Conservation (phyloP, 2,329 filamentous ascomycete genomes). For the Talaromyces sp. region DNA sequence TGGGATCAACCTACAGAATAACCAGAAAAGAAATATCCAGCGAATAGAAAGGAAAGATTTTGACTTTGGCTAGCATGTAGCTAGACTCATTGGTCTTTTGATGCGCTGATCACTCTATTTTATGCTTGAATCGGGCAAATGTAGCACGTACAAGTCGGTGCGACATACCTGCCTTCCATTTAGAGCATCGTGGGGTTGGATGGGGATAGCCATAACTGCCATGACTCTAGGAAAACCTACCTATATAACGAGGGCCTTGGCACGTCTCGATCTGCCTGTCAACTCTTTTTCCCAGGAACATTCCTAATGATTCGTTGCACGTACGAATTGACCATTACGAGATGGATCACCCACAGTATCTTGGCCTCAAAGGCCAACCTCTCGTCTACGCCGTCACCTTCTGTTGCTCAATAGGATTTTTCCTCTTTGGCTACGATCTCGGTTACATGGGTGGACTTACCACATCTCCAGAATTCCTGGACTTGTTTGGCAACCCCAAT, state of each 20-base stretch:
- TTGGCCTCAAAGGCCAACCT: conserved; percentile 20
- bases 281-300: not conserved
- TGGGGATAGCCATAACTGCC: not conserved
- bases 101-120: not conserved
- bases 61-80: not conserved
- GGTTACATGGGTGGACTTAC: conserved; percentile 36
- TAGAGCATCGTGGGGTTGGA: not conserved
- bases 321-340: not conserved
- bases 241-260: not conserved
- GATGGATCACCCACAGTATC: conserved; percentile 12
- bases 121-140: not conserved
- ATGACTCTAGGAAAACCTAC: not conserved
- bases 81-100: not conserved
- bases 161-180: not conserved
- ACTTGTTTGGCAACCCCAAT: conserved; percentile 22
- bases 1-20: not conserved
- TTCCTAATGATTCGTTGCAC: not conserved
- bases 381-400: conserved; percentile 26
- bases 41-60: not conserved
- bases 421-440: conserved; percentile 44
- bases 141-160: not conserved
- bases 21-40: not conserved
- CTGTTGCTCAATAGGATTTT: conserved; percentile 35
- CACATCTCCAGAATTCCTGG: conserved; percentile 16
- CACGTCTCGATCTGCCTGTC: not conserved